These are phyloP conservation scores for Trypanosoma melophagium DNA, from an alignment of 208 protist genomes.

Conservation along the genomic window DNA sequence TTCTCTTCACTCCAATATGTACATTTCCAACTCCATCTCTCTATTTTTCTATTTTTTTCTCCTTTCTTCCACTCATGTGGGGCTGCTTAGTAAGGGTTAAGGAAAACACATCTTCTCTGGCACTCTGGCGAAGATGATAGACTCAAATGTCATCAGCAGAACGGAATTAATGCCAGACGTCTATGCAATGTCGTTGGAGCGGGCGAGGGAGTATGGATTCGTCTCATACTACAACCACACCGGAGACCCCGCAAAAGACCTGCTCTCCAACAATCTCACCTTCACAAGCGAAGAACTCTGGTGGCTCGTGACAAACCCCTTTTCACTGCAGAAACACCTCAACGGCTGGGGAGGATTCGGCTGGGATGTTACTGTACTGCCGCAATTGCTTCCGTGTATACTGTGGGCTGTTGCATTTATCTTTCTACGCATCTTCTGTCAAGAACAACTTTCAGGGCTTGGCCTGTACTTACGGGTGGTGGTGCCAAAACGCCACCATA, in stretches of 20 bases:
- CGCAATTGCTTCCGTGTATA: constrained; percentile 30
- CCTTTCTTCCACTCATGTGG: too few species aligned
- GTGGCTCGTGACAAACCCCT: constrained; percentile 25
- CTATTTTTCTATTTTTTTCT: too few species aligned
- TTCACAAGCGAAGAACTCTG: constrained; percentile 27
- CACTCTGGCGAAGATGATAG: too few species aligned
- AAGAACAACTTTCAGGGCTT: constrained; percentile 42
- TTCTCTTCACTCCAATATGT: too few species aligned
- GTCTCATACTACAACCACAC: constrained; percentile 28
- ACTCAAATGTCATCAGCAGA: too few species aligned
- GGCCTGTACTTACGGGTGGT: constrained; percentile 63
- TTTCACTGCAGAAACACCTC: constrained; percentile 13
- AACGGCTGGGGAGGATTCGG: constrained; percentile 38
- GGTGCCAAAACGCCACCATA: constrained; percentile 21
- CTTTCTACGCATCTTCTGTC: constrained; percentile 46
- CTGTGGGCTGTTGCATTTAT: constrained; percentile 55
- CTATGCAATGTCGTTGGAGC: constrained; percentile 20
- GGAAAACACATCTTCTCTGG: too few species aligned
- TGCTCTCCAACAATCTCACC: constrained; percentile 21
- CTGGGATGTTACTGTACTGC: constrained; percentile 39
- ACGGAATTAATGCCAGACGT: too few species aligned
- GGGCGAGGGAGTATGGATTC: constrained; percentile 18
- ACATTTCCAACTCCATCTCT: too few species aligned
- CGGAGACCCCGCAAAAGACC: not conserved
- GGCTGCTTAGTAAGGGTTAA: too few species aligned